A percentile compares a stretch with the other conserved stretches of the same genome.
Conservation (phyloP, 2,329 filamentous ascomycete genomes). For the Penicillium sp. region DNA sequence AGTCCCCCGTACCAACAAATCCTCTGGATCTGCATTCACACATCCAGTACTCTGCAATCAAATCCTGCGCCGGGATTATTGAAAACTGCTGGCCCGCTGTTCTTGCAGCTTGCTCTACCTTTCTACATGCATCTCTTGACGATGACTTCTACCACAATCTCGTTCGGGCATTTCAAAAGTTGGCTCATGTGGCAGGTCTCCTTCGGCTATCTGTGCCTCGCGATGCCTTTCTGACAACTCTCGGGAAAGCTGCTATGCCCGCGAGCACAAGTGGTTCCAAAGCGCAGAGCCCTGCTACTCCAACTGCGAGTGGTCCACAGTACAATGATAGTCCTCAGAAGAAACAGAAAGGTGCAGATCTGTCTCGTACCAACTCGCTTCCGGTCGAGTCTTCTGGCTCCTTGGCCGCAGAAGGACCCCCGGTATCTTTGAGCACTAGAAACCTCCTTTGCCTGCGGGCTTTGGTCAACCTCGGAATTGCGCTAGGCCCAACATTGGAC, state of each 20-base stretch:
- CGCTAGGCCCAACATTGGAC: conserved; percentile 81
- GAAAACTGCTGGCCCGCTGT: conserved; percentile 95
- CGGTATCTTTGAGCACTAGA: conserved; percentile 70
- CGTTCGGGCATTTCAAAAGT: conserved; percentile 89
- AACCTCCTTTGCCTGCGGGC: conserved; percentile 89
- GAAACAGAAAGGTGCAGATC: conserved; percentile 29
- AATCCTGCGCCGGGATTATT: conserved; percentile 75
- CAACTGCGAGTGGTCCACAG: conserved; percentile 20
- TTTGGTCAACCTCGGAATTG: conserved; percentile 91
- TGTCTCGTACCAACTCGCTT: conserved; percentile 24
- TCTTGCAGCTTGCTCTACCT: conserved; percentile 90
- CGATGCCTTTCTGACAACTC: conserved; percentile 89
- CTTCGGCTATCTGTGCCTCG: conserved; percentile 79
- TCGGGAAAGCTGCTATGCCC: conserved; percentile 90
- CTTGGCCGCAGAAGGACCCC: conserved; percentile 40
- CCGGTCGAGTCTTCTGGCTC: conserved; percentile 27
- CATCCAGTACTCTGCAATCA: conserved; percentile 66
- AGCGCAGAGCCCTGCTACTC: conserved; percentile 14
- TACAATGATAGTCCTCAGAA: conserved; percentile 29
- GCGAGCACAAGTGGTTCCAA: conserved; percentile 55
- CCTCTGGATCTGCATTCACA: conserved; percentile 74
- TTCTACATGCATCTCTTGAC: conserved; percentile 86
- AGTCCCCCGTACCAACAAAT: conserved; percentile 64
- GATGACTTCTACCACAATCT: conserved; percentile 90
- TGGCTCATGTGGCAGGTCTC: conserved; percentile 90